Percentiles rank a stretch among this genome's conserved stretches.
phyloP scores from a whole-genome alignment of 306 rosid species.

The Styphnolobium japonicum region DNA sequence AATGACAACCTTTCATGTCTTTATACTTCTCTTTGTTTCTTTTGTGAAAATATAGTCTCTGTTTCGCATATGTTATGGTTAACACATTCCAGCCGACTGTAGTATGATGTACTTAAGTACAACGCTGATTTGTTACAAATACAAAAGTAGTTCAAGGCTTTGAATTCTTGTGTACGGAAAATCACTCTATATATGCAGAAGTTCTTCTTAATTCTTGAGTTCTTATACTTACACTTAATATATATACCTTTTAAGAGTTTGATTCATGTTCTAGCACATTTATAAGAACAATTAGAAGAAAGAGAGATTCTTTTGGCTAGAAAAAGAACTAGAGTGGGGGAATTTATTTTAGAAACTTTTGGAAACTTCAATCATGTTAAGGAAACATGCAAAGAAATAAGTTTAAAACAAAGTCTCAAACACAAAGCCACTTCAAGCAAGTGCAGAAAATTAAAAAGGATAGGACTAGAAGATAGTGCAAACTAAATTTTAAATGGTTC shows the following conservation, averaged over 20 bases:
- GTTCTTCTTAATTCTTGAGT: too few species aligned
- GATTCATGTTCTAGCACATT: too few species aligned
- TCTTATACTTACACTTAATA: too few species aligned
- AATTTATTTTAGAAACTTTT: not conserved
- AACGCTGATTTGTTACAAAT: too few species aligned
- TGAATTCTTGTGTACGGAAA: too few species aligned
- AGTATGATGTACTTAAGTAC: too few species aligned
- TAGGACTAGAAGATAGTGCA: not conserved
- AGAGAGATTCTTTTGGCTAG: not conserved
- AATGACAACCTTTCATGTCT: conserved; percentile 8
- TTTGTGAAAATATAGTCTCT: not conserved
- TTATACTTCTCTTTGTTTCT: not conserved
- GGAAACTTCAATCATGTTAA: not conserved
- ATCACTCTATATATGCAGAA: too few species aligned
- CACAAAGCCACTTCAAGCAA: not conserved
- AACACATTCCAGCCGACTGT: not conserved
- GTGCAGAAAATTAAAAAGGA: not conserved
- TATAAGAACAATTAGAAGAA: not conserved
- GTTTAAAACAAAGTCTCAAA: not conserved
- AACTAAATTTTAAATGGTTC: not conserved
- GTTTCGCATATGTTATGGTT: not conserved
- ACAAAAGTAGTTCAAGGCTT: too few species aligned
- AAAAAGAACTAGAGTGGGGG: not conserved
- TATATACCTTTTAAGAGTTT: too few species aligned
- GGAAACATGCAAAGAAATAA: not conserved